Evolutionary conservation across 129 eudicot genomes (phyloP).

Genomic region (Helianthus annuus): DNA sequence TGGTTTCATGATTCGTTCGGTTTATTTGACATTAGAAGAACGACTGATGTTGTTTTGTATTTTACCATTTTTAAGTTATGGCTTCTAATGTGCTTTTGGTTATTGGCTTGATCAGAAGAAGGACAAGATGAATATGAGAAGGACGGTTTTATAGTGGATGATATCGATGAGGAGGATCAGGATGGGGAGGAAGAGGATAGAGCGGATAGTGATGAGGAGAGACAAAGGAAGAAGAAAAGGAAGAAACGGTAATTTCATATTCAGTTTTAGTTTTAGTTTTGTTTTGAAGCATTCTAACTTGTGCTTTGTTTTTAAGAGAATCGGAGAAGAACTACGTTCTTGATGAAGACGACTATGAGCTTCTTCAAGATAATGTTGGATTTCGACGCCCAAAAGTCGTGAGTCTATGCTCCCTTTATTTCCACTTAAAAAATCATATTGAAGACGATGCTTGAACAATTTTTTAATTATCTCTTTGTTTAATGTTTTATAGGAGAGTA

Average conservation of each 20-base stretch:
- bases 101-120: conserved; percentile 53
- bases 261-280: not conserved
- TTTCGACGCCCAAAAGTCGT: conserved; percentile 67
- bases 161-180: conserved; percentile 75
- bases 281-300: conserved; percentile 4
- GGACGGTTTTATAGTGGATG: conserved; percentile 92
- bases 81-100: conserved; percentile 10
- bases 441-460: not conserved
- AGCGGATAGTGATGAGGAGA: conserved; percentile 64
- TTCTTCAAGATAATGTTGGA: conserved; percentile 81
- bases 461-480: not conserved
- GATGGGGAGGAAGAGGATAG: conserved; percentile 62
- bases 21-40: not conserved
- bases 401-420: conserved; percentile 27
- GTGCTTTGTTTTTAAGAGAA: conserved; percentile 43
- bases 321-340: conserved; percentile 74
- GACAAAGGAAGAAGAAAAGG: conserved; percentile 71
- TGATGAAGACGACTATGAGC: conserved; percentile 95
- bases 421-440: conserved; percentile 9
- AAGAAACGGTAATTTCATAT: conserved; percentile 61
- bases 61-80: not conserved
- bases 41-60: not conserved
- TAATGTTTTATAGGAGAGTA: conserved; percentile 55
- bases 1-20: not conserved
- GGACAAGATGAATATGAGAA: conserved; percentile 91